phyloP scores from a whole-genome alignment of 2,329 filamentous ascomycete genomes.

The Verticillium albo-atrum region DNA sequence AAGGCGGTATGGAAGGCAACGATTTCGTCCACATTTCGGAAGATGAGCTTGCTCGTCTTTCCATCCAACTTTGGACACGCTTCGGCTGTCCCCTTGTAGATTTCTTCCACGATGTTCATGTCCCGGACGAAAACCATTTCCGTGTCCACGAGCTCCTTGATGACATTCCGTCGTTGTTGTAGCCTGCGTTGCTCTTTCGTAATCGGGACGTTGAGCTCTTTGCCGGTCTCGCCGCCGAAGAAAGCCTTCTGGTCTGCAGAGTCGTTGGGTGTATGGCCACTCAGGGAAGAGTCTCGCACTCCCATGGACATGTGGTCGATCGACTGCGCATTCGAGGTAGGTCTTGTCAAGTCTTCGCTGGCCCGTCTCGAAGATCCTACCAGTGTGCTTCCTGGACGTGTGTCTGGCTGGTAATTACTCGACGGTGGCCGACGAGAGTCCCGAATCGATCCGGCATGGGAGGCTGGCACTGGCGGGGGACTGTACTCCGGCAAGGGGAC shows the following conservation, averaged over 20 bases:
- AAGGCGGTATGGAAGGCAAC: slow-evolving; percentile 82
- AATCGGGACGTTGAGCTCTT: slow-evolving; percentile 36
- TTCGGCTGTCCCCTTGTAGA: slow-evolving; percentile 90
- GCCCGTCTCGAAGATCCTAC: slow-evolving; percentile 35
- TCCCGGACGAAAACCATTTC: slow-evolving; percentile 88
- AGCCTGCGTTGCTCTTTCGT: slow-evolving; percentile 66
- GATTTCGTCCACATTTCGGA: slow-evolving; percentile 89
- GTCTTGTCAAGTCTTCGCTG: slow-evolving; percentile 40
- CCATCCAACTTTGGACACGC: slow-evolving; percentile 73
- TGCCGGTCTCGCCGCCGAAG: slow-evolving; percentile 19
- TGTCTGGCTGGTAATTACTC: slow-evolving; percentile 38
- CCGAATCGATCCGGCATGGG: slow-evolving; percentile 23
- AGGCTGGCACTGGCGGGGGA: slow-evolving; percentile 43
- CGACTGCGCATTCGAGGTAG: slow-evolving; percentile 39
- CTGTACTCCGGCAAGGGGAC: slow-evolving; percentile 43
- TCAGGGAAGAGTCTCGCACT: slow-evolving; percentile 32
- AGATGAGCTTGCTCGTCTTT: slow-evolving; percentile 84
- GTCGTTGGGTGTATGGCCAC: slow-evolving; percentile 30
- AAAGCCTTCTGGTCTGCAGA: slow-evolving; percentile 28
- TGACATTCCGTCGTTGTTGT: slow-evolving; percentile 73
- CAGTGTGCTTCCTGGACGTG: slow-evolving; percentile 37
- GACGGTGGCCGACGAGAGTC: slow-evolving; percentile 23
- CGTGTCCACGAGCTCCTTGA: slow-evolving; percentile 90
- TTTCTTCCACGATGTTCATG: slow-evolving; percentile 96
- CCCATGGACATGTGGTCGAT: slow-evolving; percentile 41